Conservation (phyloP, 1,284 basidiomycete genomes). For the Hymenochaete sp. region DNA sequence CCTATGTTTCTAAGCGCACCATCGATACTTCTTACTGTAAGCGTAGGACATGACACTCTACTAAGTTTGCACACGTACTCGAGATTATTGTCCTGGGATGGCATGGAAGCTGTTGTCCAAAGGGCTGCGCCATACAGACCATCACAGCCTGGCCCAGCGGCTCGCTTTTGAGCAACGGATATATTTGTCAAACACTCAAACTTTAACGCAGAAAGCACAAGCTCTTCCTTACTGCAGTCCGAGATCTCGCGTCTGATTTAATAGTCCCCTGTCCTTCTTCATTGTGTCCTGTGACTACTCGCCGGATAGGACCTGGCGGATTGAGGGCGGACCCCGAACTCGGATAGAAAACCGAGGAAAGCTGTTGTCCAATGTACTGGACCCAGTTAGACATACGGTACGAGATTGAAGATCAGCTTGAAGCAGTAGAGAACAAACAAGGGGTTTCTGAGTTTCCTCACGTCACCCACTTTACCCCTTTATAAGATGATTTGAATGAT, state of each 20-base stretch:
- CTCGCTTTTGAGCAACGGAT: constrained; percentile 25
- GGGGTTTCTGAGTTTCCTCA: too few relatives aligned
- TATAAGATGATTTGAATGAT: too few relatives aligned
- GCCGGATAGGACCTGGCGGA: constrained; percentile 32
- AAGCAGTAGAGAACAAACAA: too few relatives aligned
- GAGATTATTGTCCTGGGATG: constrained; percentile 48
- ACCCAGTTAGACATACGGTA: too few relatives aligned
- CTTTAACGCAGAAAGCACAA: neutral
- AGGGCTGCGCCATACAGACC: constrained; percentile 30
- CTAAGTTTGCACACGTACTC: too few relatives aligned
- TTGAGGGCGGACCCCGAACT: too few relatives aligned
- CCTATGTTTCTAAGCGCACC: constrained; percentile 37
- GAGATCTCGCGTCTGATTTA: constrained; percentile 27
- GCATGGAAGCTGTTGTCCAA: constrained; percentile 45
- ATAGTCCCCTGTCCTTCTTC: constrained; percentile 30
- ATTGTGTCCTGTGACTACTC: constrained; percentile 45
- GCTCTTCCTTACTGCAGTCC: constrained; percentile 13
- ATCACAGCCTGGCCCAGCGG: constrained; percentile 20
- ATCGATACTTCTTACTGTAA: constrained; percentile 34
- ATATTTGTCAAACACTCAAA: neutral
- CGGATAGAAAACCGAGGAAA: too few relatives aligned
- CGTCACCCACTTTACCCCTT: too few relatives aligned
- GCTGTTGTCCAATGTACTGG: too few relatives aligned
- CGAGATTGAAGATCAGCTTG: too few relatives aligned
- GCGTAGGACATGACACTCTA: neutral